Conservation (phyloP, 2,329 filamentous ascomycete genomes). For the Aspergillus novofumigatus region DNA sequence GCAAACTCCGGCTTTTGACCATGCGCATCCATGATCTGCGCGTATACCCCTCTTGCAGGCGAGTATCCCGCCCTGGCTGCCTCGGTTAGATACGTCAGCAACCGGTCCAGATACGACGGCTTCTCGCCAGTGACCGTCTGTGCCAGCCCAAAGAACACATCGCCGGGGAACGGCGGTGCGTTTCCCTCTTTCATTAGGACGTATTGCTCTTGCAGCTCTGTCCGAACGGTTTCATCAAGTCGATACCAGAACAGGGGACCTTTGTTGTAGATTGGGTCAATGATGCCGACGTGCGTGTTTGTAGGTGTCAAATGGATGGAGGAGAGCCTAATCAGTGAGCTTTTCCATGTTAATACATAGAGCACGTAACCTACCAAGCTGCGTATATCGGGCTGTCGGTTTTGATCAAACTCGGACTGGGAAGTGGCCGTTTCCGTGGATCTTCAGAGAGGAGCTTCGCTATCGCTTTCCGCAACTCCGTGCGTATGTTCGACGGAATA, state of each 20-base stretch:
- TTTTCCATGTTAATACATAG: background rate
- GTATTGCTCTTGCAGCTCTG: slow-evolving; percentile 23
- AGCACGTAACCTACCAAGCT: slow-evolving; percentile 16
- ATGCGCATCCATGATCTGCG: slow-evolving; percentile 23
- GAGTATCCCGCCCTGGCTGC: slow-evolving; percentile 18
- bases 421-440: slow-evolving; percentile 17
- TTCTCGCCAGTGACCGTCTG: slow-evolving; percentile 23
- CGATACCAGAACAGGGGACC: slow-evolving; percentile 26
- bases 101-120: slow-evolving; percentile 18
- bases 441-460: slow-evolving; percentile 19
- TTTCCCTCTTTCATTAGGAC: slow-evolving; percentile 9
- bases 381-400: slow-evolving; percentile 15
- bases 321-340: slow-evolving; percentile 15
- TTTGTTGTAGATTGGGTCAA: slow-evolving; percentile 25
- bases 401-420: slow-evolving; percentile 17
- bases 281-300: slow-evolving; percentile 14
- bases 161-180: slow-evolving; percentile 13
- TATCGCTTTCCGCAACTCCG: slow-evolving; percentile 16
- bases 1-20: slow-evolving; percentile 13
- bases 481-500: slow-evolving; percentile 16
- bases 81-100: slow-evolving; percentile 20
- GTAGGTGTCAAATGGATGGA: slow-evolving; percentile 11
- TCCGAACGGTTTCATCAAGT: slow-evolving; percentile 18
- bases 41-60: slow-evolving; percentile 24
- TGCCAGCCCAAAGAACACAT: slow-evolving; percentile 24